A percentile compares a stretch with the other conserved stretches of the same genome.
These are phyloP conservation scores for Nymphaea thermarum DNA, from an alignment of 164 flowering plant species.

Conservation along the genomic window DNA sequence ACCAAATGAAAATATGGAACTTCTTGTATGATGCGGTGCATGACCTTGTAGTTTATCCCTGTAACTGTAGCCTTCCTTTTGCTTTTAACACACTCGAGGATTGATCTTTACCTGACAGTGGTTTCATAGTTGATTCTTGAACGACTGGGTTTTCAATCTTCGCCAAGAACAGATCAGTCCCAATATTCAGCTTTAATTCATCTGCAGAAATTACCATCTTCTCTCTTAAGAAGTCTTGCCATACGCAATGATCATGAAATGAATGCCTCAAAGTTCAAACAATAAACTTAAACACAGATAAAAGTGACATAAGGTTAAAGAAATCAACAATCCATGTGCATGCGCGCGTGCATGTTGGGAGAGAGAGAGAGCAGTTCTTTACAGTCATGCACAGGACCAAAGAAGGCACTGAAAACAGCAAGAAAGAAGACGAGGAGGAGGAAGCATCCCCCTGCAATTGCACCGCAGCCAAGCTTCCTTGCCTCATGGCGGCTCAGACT, in stretches of 20 bases:
- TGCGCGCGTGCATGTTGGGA: too few relatives aligned
- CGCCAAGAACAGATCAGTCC: neutral
- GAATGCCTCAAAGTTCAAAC: too few relatives aligned
- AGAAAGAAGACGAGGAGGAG: slow-evolving; percentile 15
- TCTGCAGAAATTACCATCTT: neutral
- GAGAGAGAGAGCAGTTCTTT: slow-evolving; percentile 7
- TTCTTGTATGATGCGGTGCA: too few relatives aligned
- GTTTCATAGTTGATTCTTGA: neutral
- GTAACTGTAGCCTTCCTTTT: too few relatives aligned
- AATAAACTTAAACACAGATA: too few relatives aligned
- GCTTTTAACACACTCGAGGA: too few relatives aligned
- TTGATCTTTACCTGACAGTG: neutral
- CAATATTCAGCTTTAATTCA: neutral
- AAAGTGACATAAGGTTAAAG: too few relatives aligned
- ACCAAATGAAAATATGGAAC: too few relatives aligned
- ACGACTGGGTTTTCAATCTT: neutral
- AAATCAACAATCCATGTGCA: too few relatives aligned
- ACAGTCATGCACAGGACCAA: slow-evolving; percentile 29
- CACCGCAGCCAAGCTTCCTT: slow-evolving; percentile 24
- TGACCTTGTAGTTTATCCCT: too few relatives aligned
- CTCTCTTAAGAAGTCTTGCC: too few relatives aligned
- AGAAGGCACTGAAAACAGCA: slow-evolving; percentile 22
- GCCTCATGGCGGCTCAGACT: slow-evolving; percentile 31
- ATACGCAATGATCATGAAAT: too few relatives aligned
- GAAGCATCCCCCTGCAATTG: slow-evolving; percentile 13